Conservation (phyloP, 2,329 filamentous ascomycete genomes). For the Cladosporium sp. region DNA sequence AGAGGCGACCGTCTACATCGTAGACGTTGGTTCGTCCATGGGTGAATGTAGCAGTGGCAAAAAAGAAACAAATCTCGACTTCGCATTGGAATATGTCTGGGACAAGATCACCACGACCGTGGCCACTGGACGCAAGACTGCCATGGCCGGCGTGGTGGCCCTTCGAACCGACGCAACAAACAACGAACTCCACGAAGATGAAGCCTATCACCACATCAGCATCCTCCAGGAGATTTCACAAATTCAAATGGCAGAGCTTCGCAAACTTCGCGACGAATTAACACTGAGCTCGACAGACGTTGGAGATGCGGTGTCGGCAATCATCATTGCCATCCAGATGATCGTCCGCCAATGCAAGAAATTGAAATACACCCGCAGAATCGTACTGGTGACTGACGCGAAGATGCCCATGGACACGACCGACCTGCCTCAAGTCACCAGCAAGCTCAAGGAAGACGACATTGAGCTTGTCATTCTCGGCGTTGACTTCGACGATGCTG, state of each 20-base stretch:
- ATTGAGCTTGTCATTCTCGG: constrained; percentile 81
- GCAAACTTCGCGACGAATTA: constrained; percentile 59
- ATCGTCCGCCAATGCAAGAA: constrained; percentile 75
- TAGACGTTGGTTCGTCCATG: constrained; percentile 89
- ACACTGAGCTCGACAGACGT: constrained; percentile 62
- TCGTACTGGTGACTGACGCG: constrained; percentile 83
- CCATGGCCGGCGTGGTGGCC: constrained; percentile 73
- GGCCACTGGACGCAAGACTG: constrained; percentile 67
- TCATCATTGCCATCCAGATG: constrained; percentile 83
- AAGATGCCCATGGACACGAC: constrained; percentile 68
- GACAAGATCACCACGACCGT: constrained; percentile 79
- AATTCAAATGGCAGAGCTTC: constrained; percentile 65
- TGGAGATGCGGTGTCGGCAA: constrained; percentile 81
- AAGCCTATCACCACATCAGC: constrained; percentile 76
- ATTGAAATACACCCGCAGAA: constrained; percentile 74
- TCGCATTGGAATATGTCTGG: constrained; percentile 88
- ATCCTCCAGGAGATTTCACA: constrained; percentile 64
- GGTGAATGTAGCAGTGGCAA: constrained; percentile 66
- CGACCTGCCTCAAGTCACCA: constrained; percentile 64
- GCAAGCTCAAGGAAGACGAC: constrained; percentile 68
- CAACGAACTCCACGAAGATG: constrained; percentile 62
- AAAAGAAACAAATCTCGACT: constrained; percentile 77
- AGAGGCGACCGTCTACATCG: constrained; percentile 85
- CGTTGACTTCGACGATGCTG: constrained; percentile 87
- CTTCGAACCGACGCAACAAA: constrained; percentile 72